phyloP scores from a whole-genome alignment of 2,329 filamentous ascomycete species.

The Fusarium sp. region DNA sequence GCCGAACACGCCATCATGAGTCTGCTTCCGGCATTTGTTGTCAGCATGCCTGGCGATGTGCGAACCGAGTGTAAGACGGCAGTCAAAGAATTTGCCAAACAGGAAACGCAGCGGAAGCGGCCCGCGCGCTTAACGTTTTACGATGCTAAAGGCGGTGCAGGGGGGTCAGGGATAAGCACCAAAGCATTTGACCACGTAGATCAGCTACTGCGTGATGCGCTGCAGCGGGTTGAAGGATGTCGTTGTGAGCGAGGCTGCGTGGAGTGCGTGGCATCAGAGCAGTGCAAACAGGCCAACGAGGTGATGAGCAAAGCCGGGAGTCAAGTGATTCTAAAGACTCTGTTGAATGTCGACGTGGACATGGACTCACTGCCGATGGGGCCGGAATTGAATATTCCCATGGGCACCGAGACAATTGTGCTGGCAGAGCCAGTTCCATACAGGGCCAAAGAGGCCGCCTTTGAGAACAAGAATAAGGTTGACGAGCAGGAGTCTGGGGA shows the following conservation, averaged over 20 bases:
- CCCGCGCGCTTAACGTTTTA: slow-evolving; percentile 93
- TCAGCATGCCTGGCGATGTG: slow-evolving; percentile 90
- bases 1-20: slow-evolving; percentile 91
- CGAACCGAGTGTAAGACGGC: slow-evolving; percentile 93
- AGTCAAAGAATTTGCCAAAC: slow-evolving; percentile 84
- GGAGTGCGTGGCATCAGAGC: slow-evolving; percentile 88
- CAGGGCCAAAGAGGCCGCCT: slow-evolving; percentile 35
- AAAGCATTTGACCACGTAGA: slow-evolving; percentile 96
- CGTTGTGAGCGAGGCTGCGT: slow-evolving; percentile 83
- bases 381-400: slow-evolving; percentile 74
- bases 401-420: slow-evolving; percentile 85
- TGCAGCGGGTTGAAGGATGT: slow-evolving; percentile 80
- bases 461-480: slow-evolving; percentile 8
- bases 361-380: slow-evolving; percentile 88
- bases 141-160: slow-evolving; percentile 88
- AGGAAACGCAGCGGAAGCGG: slow-evolving; percentile 77
- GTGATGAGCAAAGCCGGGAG: slow-evolving; percentile 95
- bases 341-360: slow-evolving; percentile 82
- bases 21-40: slow-evolving; percentile 89
- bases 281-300: slow-evolving; percentile 86
- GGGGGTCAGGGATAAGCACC: slow-evolving; percentile 85
- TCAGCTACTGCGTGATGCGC: slow-evolving; percentile 77
- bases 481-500: slow-evolving; percentile 27
- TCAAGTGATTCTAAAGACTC: slow-evolving; percentile 79
- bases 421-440: slow-evolving; percentile 73